A percentile compares a stretch with the other conserved stretches of the same genome.
These are phyloP conservation scores for Saccharomycopsis sp. DNA, from an alignment of 805 yeast species.

Conservation along the genomic window DNA sequence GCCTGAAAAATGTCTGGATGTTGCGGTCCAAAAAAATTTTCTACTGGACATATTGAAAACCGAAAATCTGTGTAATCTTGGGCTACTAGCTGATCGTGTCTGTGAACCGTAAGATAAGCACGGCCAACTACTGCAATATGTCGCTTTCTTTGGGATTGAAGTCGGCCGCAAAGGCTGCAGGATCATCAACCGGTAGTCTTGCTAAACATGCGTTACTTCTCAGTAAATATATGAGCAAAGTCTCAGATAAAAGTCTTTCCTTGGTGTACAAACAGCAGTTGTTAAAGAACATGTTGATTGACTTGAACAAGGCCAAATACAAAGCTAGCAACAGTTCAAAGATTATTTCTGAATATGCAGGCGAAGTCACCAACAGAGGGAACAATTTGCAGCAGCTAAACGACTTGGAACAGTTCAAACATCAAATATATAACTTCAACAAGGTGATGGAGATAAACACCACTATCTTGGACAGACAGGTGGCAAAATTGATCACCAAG, in stretches of 20 bases:
- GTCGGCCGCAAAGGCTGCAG: neutral
- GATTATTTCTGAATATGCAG: constrained; percentile 5
- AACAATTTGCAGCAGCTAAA: constrained; percentile 16
- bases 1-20: neutral
- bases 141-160: neutral
- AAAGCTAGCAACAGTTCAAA: constrained; percentile 4
- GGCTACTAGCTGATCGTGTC: neutral
- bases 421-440: constrained; percentile 18
- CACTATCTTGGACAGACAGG: constrained; percentile 14
- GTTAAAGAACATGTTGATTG: constrained; percentile 15
- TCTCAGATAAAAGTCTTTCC: neutral
- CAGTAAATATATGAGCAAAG: neutral
- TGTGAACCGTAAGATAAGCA: neutral
- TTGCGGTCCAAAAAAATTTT: neutral
- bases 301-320: constrained; percentile 12
- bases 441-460: constrained; percentile 16
- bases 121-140: neutral
- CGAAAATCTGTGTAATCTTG: neutral
- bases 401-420: constrained; percentile 14
- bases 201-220: neutral
- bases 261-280: constrained; percentile 10
- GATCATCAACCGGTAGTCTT: neutral
- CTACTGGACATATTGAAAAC: neutral
- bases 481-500: constrained; percentile 10
- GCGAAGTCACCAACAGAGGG: constrained; percentile 14